Percentiles rank a stretch among this genome's conserved stretches.
Conservation (phyloP, 345 rosid species). For the Excoecaria cochinchinensis region DNA sequence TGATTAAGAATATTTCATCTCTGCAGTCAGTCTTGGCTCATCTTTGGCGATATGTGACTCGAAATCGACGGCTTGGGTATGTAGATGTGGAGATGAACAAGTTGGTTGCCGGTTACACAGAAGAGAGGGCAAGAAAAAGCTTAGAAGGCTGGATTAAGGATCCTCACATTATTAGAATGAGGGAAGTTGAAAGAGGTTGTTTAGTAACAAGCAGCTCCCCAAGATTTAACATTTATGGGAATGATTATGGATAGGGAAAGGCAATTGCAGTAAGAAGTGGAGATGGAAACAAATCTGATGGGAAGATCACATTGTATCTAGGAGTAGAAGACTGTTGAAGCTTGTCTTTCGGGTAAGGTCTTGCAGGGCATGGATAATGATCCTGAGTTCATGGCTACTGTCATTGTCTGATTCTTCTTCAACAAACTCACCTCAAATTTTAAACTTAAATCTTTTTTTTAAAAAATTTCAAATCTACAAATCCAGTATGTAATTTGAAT, state of each 20-base stretch:
- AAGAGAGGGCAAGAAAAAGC: too few relatives aligned
- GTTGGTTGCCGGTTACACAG: constrained; percentile 7
- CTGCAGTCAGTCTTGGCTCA: constrained; percentile 29
- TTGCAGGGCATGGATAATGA: constrained; percentile 15
- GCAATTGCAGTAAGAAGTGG: constrained; percentile 29
- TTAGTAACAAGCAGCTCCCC: constrained; percentile 22
- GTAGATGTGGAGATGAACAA: constrained; percentile 22
- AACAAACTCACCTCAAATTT: not conserved
- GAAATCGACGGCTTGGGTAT: constrained; percentile 7
- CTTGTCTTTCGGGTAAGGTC: constrained; percentile 17
- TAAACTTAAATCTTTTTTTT: too few relatives aligned
- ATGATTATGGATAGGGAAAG: constrained; percentile 31
- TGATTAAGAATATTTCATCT: constrained; percentile 20
- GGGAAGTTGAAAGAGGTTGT: fast-evolving
- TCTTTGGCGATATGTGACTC: constrained; percentile 16
- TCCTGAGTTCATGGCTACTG: constrained; percentile 19
- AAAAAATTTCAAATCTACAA: too few relatives aligned
- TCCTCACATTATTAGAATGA: too few relatives aligned
- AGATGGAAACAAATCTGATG: constrained; percentile 16
- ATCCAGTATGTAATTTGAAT: constrained; percentile 79
- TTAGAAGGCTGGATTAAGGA: not conserved
- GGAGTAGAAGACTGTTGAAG: constrained; percentile 38
- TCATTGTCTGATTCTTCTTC: not conserved
- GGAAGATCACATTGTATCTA: constrained; percentile 26
- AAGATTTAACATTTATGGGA: constrained; percentile 18